Evolutionary conservation across 352 stramenopile genomes (phyloP), one percentile per base, ranked within the genome.

Genomic region (Globisporangium middletonii): DNA sequence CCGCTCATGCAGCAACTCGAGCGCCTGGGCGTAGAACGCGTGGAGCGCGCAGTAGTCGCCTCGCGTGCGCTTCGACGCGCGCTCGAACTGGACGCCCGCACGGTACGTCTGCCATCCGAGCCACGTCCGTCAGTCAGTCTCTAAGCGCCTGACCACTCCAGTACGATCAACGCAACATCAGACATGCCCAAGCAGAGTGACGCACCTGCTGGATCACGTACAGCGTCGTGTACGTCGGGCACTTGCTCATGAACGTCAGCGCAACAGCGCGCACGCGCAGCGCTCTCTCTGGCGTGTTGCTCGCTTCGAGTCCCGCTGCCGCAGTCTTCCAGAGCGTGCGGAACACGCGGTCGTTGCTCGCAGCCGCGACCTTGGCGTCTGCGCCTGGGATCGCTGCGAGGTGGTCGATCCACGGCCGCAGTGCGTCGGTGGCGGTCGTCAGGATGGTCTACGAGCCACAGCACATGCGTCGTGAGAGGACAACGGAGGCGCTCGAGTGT

Each of bases 251-350:
- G 49, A 86, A 89, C 26, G 64, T 66, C 35, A 91, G 58, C 3
- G 79, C 80, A 42, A 75, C 50, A 1, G 69, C 74, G 18, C 83
- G 79, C 23, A 79, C 67, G 7, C 38, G 62, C 12, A 88, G 66
- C 27, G 73, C 75, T 33, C 64, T 69, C 9, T 54, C 19, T 53
- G 52, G 45, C 4, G 4, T 44, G 28, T 35, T 57, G 4, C 19
- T 47, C 23, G 30, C 48, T 28, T 85, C 78, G 2, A 73, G 26
- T 0, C 6, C 33, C 12, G 65, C 54, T 4, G 66, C 52, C 23
- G 80, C 79, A 60, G 69, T 76, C 65, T 89, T 93, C 80, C 80
- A 93, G 16, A 93, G 46, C 27, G 86, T 62, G 12, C 83, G 72
- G 47, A 93, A 93, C 13, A 73, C 58, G 33, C 83, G 77, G 38